Percentiles rank a stretch among this genome's conserved stretches.
Evolutionary conservation across 1,284 basidiomycete species (phyloP).

Genomic region (Puccinia novopanici): DNA sequence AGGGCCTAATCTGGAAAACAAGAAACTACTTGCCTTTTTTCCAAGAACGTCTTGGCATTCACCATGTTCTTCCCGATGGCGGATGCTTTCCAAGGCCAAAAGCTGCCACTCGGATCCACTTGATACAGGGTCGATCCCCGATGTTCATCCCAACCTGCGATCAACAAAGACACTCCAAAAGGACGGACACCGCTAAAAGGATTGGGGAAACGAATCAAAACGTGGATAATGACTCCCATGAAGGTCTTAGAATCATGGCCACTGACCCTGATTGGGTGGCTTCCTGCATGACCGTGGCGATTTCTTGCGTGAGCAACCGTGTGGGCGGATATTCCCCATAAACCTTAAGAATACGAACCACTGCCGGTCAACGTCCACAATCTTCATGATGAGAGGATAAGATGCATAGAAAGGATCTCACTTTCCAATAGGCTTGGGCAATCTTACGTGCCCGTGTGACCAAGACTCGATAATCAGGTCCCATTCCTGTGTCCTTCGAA

Average conservation of each 20-base stretch:
- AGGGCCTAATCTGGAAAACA: background rate
- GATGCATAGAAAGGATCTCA: background rate
- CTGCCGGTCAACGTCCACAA: background rate
- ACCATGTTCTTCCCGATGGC: constrained; percentile 99
- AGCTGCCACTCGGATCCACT: constrained; percentile 97
- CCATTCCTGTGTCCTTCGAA: constrained; percentile 71
- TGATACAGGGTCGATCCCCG: constrained; percentile 93
- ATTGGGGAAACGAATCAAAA: background rate
- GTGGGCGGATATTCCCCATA: constrained; percentile 99
- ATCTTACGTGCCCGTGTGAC: constrained; percentile 93
- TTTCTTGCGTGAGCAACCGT: constrained; percentile 91
- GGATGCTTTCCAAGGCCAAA: constrained; percentile 99
- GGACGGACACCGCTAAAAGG: constrained; percentile 84
- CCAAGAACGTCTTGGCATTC: constrained; percentile 97
- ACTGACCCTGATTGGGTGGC: constrained; percentile 95
- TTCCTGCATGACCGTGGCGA: constrained; percentile 97
- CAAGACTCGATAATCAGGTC: constrained; percentile 93
- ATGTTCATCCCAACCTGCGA: constrained; percentile 91
- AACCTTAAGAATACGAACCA: constrained; percentile 62
- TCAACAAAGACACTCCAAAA: constrained; percentile 92
- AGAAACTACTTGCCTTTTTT: constrained; percentile 65
- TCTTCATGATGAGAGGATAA: background rate
- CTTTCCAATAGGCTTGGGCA: constrained; percentile 97
- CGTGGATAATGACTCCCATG: background rate
- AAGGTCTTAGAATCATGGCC: no score